Percentiles rank a stretch among this genome's conserved stretches.
These are phyloP conservation scores for Candida boidinii DNA, from an alignment of 805 yeast species.

Conservation along the genomic window DNA sequence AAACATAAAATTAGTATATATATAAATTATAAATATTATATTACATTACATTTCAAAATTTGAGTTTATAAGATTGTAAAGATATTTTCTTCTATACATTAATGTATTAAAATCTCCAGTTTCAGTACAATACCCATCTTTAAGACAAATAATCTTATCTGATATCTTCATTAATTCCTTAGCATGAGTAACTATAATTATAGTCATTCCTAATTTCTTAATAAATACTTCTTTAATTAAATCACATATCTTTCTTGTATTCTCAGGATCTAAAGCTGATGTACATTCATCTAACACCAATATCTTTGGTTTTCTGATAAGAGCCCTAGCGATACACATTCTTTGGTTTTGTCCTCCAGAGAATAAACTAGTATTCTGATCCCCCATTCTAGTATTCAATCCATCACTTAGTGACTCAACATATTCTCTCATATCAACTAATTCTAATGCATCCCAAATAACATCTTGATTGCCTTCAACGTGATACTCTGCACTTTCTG, in stretches of 20 bases:
- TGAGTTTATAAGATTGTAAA: constrained; percentile 3
- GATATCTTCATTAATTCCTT: constrained; percentile 55
- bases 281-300: constrained; percentile 87
- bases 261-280: constrained; percentile 70
- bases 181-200: constrained; percentile 69
- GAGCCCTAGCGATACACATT: constrained; percentile 74
- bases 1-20: no score
- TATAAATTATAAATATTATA: no score
- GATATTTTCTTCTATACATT: constrained; percentile 3
- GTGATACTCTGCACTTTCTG: constrained; percentile 3
- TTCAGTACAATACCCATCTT: constrained; percentile 40
- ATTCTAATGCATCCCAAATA: constrained; percentile 30
- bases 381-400: constrained; percentile 51
- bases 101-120: constrained; percentile 26
- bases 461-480: constrained; percentile 14
- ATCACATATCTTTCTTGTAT: constrained; percentile 39
- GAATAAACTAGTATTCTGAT: constrained; percentile 32
- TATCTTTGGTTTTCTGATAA: constrained; percentile 55
- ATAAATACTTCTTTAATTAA: constrained; percentile 32
- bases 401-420: constrained; percentile 48
- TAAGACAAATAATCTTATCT: constrained; percentile 39
- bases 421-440: constrained; percentile 46
- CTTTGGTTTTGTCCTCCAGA: constrained; percentile 94
- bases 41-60: no score
- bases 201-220: constrained; percentile 24